phyloP scores from a whole-genome alignment of 2,329 filamentous ascomycete species.

The Chrysoporthe puriensis region DNA sequence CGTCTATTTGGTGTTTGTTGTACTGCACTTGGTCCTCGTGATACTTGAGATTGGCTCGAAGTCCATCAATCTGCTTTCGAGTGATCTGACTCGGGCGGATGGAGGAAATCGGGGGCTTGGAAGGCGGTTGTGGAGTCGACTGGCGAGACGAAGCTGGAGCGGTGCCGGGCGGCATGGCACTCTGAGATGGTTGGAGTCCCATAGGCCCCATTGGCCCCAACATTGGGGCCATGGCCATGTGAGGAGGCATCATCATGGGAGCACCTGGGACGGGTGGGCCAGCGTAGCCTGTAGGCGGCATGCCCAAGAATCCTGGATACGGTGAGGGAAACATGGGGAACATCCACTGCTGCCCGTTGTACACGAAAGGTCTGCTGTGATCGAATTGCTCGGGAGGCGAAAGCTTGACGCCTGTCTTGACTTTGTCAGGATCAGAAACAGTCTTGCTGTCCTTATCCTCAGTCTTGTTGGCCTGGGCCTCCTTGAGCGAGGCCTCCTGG shows the following conservation, averaged over 20 bases:
- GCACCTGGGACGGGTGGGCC: conserved; percentile 25
- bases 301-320: conserved; percentile 31
- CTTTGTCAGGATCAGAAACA: conserved; percentile 28
- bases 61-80: conserved; percentile 57
- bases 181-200: conserved; percentile 12
- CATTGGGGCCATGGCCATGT: conserved; percentile 31
- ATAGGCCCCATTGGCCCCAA: conserved; percentile 22
- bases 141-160: conserved; percentile 29
- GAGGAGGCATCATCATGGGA: conserved; percentile 33
- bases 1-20: conserved; percentile 66
- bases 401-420: conserved; percentile 41
- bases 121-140: conserved; percentile 33
- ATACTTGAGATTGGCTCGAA: conserved; percentile 58
- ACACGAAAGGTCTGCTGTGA: conserved; percentile 47
- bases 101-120: conserved; percentile 56
- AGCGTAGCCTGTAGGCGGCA: conserved; percentile 28
- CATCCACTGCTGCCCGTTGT: conserved; percentile 51
- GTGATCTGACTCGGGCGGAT: conserved; percentile 65
- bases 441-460: conserved; percentile 34
- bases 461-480: conserved; percentile 36
- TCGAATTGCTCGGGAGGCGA: conserved; percentile 52
- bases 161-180: conserved; percentile 13
- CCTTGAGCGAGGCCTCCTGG: conserved; percentile 30
- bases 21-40: conserved; percentile 62
- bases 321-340: conserved; percentile 37